Conservation (phyloP, 2,329 filamentous ascomycete genomes). For the Helminthosporium solani region DNA sequence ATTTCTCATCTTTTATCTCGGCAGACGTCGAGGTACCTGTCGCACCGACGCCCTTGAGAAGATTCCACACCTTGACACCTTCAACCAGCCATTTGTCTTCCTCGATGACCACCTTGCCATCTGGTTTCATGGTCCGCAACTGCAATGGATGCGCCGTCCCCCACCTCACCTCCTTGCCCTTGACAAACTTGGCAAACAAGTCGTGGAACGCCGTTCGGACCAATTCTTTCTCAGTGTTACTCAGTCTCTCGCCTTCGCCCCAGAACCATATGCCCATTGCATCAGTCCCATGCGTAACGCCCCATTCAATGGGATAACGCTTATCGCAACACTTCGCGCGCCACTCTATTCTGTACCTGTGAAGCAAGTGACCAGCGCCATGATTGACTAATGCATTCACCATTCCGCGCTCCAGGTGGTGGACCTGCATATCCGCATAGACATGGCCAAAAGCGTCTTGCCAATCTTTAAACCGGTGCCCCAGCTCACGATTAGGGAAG, state of each 20-base stretch:
- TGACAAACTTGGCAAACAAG: conserved; percentile 44
- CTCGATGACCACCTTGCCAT: conserved; percentile 51
- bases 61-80: conserved; percentile 52
- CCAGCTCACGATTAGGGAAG: conserved; percentile 45
- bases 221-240: conserved; percentile 47
- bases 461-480: conserved; percentile 48
- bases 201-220: conserved; percentile 42
- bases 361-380: conserved; percentile 49
- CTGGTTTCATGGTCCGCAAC: conserved; percentile 47
- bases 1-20: not conserved
- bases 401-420: conserved; percentile 55
- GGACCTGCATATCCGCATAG: conserved; percentile 59
- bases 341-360: conserved; percentile 58
- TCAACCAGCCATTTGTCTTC: conserved; percentile 50
- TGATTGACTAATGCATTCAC: conserved; percentile 46
- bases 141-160: conserved; percentile 37
- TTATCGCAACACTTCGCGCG: conserved; percentile 50
- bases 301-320: conserved; percentile 49
- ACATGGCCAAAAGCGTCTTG: conserved; percentile 54
- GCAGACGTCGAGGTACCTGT: conserved; percentile 5
- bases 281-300: conserved; percentile 57
- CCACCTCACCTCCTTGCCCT: conserved; percentile 45
- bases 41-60: conserved; percentile 29
- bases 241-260: conserved; percentile 50
- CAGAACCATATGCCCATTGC: conserved; percentile 56